Evolutionary conservation across 2,329 filamentous ascomycete genomes (phyloP), one percentile per base, ranked within the genome.

Genomic region (Epichloe elymi): DNA sequence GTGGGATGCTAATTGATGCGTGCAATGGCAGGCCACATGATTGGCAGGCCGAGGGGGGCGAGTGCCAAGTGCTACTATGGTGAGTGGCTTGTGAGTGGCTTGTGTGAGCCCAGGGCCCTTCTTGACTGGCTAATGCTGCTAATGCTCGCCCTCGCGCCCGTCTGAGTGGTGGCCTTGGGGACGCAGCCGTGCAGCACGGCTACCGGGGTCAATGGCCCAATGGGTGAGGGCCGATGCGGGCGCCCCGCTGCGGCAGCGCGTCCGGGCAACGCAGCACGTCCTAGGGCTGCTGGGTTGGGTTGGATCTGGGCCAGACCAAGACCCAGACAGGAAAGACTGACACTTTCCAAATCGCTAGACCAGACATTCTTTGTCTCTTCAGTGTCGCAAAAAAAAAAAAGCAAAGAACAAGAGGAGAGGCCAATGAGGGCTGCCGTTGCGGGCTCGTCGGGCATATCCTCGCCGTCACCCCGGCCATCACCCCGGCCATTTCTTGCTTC

Each of bases 11-110:
- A 53, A 51, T 56, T 48, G 54, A 55, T 55, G 54, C 53, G 56
- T 56, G 50, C 33, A 49, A 50, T 53, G 54, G 55, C 57, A 56
- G 57, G 58, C 56, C 60, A 64, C 60, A 61, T 64, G 61, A 67
- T 67, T 67, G 64, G 65, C 55, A 56, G 55, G 30, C 53, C 39
- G 41, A 53, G 44, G 54, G 51, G 26, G 38, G 51, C 43, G 42
- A 15, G 33, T 43, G 51, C 40, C 10, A 30, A 30, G 30, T 30
- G 30, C 30, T 23, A 20, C 42, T 39, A 47, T 58, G 48, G 53
- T 53, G 42, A 50, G 55, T 53, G 51, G 55, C 54, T 49, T 54
- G 54, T 39, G 54, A 37, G 50, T 53, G 52, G 54, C 53, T 55
- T 47, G 50, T 49, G 51, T n/a, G 49, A 41, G 42, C 35, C 43